Percentiles rank a stretch among this genome's conserved stretches.
Evolutionary conservation across 75 land plant species (phyloP).

Genomic region (Cupressus sempervirens): DNA sequence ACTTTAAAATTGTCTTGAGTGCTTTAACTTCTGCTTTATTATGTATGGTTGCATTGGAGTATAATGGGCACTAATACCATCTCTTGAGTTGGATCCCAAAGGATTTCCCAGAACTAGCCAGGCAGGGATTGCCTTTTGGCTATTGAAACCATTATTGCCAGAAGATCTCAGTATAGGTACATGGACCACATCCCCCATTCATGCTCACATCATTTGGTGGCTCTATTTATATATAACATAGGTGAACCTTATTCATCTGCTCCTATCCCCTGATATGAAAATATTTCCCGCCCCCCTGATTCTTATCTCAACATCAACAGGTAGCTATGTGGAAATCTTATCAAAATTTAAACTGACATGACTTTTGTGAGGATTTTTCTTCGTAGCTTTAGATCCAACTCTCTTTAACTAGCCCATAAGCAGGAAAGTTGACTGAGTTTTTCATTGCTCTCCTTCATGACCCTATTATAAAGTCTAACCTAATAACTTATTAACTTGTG

Average conservation of each 20-base stretch:
- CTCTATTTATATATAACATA: neutral
- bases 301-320: neutral
- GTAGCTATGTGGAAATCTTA: neutral
- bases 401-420: neutral
- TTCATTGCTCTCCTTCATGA: neutral
- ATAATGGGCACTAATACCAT: neutral
- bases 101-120: neutral
- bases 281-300: neutral
- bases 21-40: neutral
- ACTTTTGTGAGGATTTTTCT: neutral
- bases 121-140: neutral
- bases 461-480: neutral
- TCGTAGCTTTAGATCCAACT: neutral
- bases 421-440: neutral
- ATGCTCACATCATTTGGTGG: neutral
- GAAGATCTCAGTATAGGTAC: neutral
- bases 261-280: neutral
- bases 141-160: neutral
- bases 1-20: neutral
- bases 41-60: neutral
- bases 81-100: neutral
- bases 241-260: neutral
- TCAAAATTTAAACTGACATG: neutral
- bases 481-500: neutral
- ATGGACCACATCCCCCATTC: neutral